Percentiles rank a stretch among this genome's conserved stretches.
phyloP scores from a whole-genome alignment of 1,284 basidiomycete species.

The Ceratobasidium sp. region DNA sequence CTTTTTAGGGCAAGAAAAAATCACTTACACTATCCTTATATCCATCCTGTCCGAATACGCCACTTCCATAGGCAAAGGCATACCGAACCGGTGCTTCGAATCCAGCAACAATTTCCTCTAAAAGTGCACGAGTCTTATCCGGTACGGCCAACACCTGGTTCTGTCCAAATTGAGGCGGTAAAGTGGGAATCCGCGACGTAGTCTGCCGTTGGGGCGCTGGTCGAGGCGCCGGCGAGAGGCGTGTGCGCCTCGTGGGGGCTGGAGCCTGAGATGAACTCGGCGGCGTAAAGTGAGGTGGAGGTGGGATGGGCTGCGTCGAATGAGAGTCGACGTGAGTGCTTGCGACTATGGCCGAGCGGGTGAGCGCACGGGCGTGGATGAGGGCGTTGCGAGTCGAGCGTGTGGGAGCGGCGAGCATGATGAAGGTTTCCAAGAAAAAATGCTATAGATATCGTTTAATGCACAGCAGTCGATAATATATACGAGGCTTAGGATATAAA shows the following conservation, averaged over 20 bases:
- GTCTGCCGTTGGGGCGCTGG: constrained; percentile 35
- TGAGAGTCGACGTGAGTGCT: constrained; percentile 39
- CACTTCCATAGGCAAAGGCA: constrained; percentile 95
- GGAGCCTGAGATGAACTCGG: constrained; percentile 44
- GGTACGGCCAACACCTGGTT: constrained; percentile 85
- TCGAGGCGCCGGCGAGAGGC: constrained; percentile 36
- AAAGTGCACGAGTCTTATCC: constrained; percentile 80
- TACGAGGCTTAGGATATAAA: constrained; percentile 35
- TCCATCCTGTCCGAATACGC: constrained; percentile 90
- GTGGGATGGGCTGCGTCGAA: constrained; percentile 32
- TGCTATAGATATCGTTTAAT: constrained; percentile 23
- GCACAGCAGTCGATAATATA: constrained; percentile 34
- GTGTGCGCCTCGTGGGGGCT: constrained; percentile 35
- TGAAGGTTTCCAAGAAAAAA: constrained; percentile 36
- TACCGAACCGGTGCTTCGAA: constrained; percentile 92
- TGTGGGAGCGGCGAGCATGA: constrained; percentile 44
- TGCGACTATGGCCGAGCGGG: constrained; percentile 19
- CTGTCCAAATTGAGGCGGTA: constrained; percentile 81
- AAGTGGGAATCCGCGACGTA: constrained; percentile 51
- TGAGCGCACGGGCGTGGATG: constrained; percentile 29
- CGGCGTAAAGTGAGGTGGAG: constrained; percentile 42
- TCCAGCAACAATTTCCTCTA: constrained; percentile 79
- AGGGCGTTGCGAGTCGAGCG: constrained; percentile 35
- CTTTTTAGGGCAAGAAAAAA: constrained; percentile 25
- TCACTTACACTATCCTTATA: constrained; percentile 61